Conservation (phyloP, 108 stramenopile genomes). For the Mediolabrus comicus region DNA sequence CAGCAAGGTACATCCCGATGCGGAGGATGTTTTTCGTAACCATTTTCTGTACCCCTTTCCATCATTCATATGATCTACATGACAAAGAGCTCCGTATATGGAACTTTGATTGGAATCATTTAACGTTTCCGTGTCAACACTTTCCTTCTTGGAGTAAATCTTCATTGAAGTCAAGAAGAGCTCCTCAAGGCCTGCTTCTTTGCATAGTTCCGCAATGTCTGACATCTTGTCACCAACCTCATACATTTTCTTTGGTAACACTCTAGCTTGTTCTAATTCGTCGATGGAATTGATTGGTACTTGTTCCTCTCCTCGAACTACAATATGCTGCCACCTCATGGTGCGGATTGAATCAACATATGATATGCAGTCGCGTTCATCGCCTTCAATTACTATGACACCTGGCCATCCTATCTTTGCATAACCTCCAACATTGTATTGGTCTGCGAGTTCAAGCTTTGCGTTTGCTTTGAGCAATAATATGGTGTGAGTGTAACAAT, state of each 20-base stretch:
- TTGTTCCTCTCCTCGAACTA: conserved; percentile 72
- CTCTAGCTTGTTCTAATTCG: conserved; percentile 8
- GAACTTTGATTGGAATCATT: background rate
- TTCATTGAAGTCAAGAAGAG: conserved; percentile 75
- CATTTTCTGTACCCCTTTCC: conserved; percentile 70
- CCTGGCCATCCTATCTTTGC: conserved; percentile 87
- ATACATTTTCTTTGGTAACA: conserved; percentile 28
- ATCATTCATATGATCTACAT: conserved; percentile 85
- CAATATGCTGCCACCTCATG: conserved; percentile 77
- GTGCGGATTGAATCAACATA: conserved; percentile 69
- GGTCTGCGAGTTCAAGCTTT: conserved; percentile 50
- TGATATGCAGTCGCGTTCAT: conserved; percentile 51
- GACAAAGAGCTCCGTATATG: conserved; percentile 56
- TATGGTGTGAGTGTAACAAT: conserved; percentile 84
- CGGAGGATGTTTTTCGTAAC: conserved; percentile 52
- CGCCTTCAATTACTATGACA: conserved; percentile 71
- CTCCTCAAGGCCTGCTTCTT: conserved; percentile 63
- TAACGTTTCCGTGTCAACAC: conserved; percentile 1
- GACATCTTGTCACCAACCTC: conserved; percentile 71
- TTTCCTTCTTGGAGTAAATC: conserved; percentile 37
- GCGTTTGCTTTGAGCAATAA: conserved; percentile 81
- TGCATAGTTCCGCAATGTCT: conserved; percentile 53
- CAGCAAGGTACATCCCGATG: conserved; percentile 28
- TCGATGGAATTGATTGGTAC: conserved; percentile 8
- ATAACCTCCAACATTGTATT: conserved; percentile 68